Evolutionary conservation across 441 rosid species (phyloP).

Genomic region (Daphne laureola): DNA sequence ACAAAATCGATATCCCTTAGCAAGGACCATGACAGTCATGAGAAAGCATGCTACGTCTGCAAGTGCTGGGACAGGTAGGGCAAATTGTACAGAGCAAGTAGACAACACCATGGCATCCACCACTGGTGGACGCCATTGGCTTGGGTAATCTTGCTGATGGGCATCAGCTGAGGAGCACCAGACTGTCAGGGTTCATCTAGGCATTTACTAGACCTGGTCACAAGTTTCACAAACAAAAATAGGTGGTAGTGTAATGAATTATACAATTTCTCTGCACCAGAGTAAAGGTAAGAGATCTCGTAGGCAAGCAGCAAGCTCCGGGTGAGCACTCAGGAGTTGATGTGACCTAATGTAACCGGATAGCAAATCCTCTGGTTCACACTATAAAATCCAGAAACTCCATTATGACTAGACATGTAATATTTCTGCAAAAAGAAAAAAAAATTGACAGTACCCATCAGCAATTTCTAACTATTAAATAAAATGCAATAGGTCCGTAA

Average conservation of each 20-base stretch:
- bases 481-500: no score
- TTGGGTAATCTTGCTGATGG: no score
- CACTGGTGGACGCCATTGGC: no score
- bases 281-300: constrained; percentile 1
- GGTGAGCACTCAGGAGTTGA: constrained; percentile 6
- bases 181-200: no score
- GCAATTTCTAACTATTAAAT: not conserved
- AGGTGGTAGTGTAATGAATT: constrained; percentile 19
- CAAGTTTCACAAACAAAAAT: constrained; percentile 41
- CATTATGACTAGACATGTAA: constrained; percentile 26
- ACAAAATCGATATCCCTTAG: no score
- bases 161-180: no score
- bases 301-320: constrained; percentile 13
- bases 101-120: no score
- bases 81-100: no score
- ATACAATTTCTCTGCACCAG: constrained; percentile 22
- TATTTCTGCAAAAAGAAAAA: constrained; percentile 26
- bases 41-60: no score
- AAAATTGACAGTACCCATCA: constrained; percentile 5
- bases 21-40: no score
- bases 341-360: constrained; percentile 1
- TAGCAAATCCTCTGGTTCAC: constrained; percentile 13
- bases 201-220: constrained; percentile 33
- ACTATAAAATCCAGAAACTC: constrained; percentile 17
- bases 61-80: no score